A percentile compares a stretch with the other conserved stretches of the same genome.
Evolutionary conservation across 164 flowering plant genomes (phyloP).

Genomic region (Vitis vinifera): ASM3070453v1 NC_081810.1:6459501-6460000

Average conservation of each 20-base stretch:
- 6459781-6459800: neutral
- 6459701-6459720: slow-evolving; percentile 19
- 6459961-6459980: slow-evolving; percentile 33
- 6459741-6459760: neutral
- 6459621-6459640: neutral
- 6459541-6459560: neutral
- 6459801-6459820: slow-evolving; percentile 24
- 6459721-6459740: too few relatives aligned
- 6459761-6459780: neutral
- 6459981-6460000: slow-evolving; percentile 37
- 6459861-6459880: neutral
- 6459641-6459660: slow-evolving; percentile 14
- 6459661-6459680: slow-evolving; percentile 22
- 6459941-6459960: slow-evolving; percentile 31
- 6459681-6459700: slow-evolving; percentile 8
- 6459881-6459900: slow-evolving; percentile 25
- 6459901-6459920: slow-evolving; percentile 38
- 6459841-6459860: slow-evolving; percentile 2
- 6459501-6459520: slow-evolving; percentile 11
- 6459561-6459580: neutral
- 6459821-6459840: slow-evolving; percentile 25
- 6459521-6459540: too few relatives aligned
- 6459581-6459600: neutral
- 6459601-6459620: slow-evolving; percentile 7
- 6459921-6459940: slow-evolving; percentile 31